Evolutionary conservation across 805 yeast species (phyloP).

Genomic region (Candida maesae): DNA sequence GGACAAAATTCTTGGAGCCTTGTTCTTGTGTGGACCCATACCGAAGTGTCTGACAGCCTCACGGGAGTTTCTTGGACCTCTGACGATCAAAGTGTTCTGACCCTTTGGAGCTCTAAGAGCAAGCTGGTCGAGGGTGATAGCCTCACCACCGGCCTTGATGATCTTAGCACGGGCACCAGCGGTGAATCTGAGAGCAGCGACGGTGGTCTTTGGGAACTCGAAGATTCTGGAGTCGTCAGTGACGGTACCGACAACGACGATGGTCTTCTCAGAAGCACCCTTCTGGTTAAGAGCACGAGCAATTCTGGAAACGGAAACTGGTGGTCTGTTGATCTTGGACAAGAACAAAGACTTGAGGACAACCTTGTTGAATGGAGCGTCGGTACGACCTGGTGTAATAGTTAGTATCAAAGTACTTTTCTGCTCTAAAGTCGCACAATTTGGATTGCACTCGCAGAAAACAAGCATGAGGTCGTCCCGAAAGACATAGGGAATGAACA

Average conservation of each 20-base stretch:
- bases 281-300: slow-evolving; percentile 76
- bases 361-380: slow-evolving; percentile 98
- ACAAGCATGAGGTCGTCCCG: slow-evolving; percentile 1
- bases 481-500: neutral
- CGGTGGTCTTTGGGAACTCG: slow-evolving; percentile 93
- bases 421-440: slow-evolving; percentile 47
- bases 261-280: slow-evolving; percentile 85
- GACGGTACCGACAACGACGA: slow-evolving; percentile 99
- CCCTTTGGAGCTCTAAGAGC: slow-evolving; percentile 99
- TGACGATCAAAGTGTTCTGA: slow-evolving; percentile 93
- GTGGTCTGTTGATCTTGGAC: slow-evolving; percentile 99
- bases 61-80: slow-evolving; percentile 99
- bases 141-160: slow-evolving; percentile 98
- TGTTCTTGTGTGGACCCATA: slow-evolving; percentile 99
- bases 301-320: slow-evolving; percentile 93
- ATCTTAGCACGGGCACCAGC: slow-evolving; percentile 98
- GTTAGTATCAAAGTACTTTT: slow-evolving; percentile 36
- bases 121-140: slow-evolving; percentile 97
- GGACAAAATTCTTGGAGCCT: slow-evolving; percentile 97
- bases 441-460: slow-evolving; percentile 38
- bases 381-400: slow-evolving; percentile 80
- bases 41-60: slow-evolving; percentile 99
- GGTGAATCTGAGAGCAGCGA: slow-evolving; percentile 99
- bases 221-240: slow-evolving; percentile 96
- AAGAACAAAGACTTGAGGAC: slow-evolving; percentile 91